These are phyloP conservation scores for Verticillium longisporum DNA, from an alignment of 2,329 filamentous ascomycete genomes.

Conservation along the genomic window DNA sequence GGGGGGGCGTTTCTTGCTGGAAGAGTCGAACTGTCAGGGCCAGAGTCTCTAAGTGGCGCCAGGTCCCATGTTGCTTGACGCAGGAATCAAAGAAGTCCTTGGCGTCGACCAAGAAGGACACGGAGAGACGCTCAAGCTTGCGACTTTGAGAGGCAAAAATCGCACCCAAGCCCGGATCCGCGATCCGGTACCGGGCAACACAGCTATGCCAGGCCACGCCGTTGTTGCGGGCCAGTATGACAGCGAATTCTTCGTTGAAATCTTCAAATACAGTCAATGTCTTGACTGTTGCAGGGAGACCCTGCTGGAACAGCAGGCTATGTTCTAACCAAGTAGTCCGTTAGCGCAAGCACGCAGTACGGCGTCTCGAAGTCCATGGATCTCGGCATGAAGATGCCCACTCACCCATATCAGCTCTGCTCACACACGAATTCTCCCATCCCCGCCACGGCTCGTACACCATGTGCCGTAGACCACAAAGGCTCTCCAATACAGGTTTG, in stretches of 20 bases:
- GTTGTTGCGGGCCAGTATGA: conserved; percentile 1
- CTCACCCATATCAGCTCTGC: conserved; percentile 12
- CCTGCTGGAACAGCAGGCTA: conserved; percentile 4
- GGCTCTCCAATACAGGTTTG: conserved; percentile 12
- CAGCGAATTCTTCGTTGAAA: conserved; percentile 13
- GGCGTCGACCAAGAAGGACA: conserved; percentile 21
- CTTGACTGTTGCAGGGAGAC: conserved; percentile 17
- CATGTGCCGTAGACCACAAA: conserved; percentile 20
- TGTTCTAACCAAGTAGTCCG: no score
- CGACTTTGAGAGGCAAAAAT: conserved; percentile 19
- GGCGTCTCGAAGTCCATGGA: no score
- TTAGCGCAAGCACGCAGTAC: neutral
- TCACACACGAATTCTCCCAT: conserved; percentile 8
- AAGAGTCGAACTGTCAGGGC: conserved; percentile 25
- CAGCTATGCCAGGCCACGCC: no score
- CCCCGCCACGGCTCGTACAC: conserved; percentile 25
- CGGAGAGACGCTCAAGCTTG: conserved; percentile 18
- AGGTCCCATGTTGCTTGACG: conserved; percentile 14
- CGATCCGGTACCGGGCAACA: neutral
- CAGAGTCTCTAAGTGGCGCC: conserved; percentile 21
- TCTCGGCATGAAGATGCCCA: conserved; percentile 8
- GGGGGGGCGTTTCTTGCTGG: conserved; percentile 6
- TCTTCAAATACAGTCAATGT: conserved; percentile 20
- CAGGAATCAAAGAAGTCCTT: conserved; percentile 19
- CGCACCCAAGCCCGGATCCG: conserved; percentile 6